These are phyloP conservation scores for Breviolum minutum DNA, from an alignment of 73 alveolate genomes.

Conservation along the genomic window DNA sequence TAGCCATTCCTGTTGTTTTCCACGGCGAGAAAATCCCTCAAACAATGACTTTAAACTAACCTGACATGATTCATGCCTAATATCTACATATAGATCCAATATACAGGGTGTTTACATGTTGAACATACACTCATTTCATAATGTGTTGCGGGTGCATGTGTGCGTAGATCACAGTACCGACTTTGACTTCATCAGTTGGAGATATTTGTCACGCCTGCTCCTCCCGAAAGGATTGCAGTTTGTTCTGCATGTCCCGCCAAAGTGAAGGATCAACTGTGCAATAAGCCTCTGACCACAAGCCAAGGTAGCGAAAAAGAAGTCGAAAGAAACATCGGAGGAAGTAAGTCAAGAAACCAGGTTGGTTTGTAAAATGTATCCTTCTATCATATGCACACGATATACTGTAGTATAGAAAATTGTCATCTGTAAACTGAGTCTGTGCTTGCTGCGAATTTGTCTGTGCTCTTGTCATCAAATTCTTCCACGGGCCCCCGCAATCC, in stretches of 20 bases:
- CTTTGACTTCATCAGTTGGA: too few relatives aligned
- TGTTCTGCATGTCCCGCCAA: slow-evolving; percentile 73
- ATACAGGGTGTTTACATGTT: too few relatives aligned
- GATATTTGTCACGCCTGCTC: slow-evolving; percentile 5
- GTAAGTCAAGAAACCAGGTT: neutral
- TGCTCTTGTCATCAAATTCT: too few relatives aligned
- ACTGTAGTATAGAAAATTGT: neutral
- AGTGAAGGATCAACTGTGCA: slow-evolving; percentile 77
- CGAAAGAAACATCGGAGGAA: too few relatives aligned
- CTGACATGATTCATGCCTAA: too few relatives aligned
- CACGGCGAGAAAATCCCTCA: too few relatives aligned
- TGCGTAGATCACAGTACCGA: too few relatives aligned
- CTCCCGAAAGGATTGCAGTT: slow-evolving; percentile 36
- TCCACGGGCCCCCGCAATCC: neutral
- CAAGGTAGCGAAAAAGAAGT: neutral
- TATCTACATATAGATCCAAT: too few relatives aligned
- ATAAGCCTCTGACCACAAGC: slow-evolving; percentile 9
- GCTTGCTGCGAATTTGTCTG: neutral
- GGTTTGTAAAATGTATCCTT: neutral
- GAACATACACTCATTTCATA: too few relatives aligned
- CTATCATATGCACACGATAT: neutral
- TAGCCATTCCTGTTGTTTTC: slow-evolving; percentile 44
- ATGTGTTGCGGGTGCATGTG: too few relatives aligned
- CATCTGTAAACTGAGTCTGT: neutral
- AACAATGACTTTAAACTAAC: too few relatives aligned